Evolutionary conservation across 306 rosid genomes (phyloP), one percentile per base, ranked within the genome.

Genomic region (Vigna unguiculata): DNA sequence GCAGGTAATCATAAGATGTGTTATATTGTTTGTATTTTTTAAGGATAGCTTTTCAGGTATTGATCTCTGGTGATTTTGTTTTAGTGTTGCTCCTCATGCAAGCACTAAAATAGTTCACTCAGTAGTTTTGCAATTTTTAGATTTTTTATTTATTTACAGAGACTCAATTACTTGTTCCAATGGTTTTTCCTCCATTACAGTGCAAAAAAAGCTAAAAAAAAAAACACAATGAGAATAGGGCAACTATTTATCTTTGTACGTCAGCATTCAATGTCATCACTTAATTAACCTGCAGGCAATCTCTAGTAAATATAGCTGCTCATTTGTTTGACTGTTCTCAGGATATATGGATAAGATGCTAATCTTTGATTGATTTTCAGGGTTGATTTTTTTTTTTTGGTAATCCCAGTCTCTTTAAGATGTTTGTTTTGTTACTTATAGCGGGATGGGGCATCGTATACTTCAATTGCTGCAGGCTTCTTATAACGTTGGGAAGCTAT

Each of bases 1-100:
- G 58, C 57, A 36, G 81, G 78, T 68, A 77, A 65, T 71, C 58
- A 70, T 3, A 22, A 28, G 46, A 36, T 62, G 40, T 30, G 78
- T 73, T 52, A 59, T 78, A 54, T 60, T 81, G 68, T 82, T 20
- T 57, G 82, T 81, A 74, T 66, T 74, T 63, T 78, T 34, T 12
- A 34, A 21, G 9, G 49, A 9, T 78, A 60, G 57, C 30, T 73
- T 14, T 54, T 55, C 52, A 68, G 77, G 47, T 59, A 49, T 78
- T 65, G 71, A 62, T 81, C 57, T 61, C 72, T 34, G 83, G 82
- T 24, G 71, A 83, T 71, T 80, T 74, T 28, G 51, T 58, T 79
- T 59, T 78, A 71, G 83, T 28, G 7, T 52, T 58, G 21, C 71
- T 74, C 47, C 55, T 32, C 24, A 14, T 45, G 66, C 60, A 57